These are phyloP conservation scores for Lactarius psammicola DNA, from an alignment of 768 basidiomycete genomes.

Conservation along the genomic window DNA sequence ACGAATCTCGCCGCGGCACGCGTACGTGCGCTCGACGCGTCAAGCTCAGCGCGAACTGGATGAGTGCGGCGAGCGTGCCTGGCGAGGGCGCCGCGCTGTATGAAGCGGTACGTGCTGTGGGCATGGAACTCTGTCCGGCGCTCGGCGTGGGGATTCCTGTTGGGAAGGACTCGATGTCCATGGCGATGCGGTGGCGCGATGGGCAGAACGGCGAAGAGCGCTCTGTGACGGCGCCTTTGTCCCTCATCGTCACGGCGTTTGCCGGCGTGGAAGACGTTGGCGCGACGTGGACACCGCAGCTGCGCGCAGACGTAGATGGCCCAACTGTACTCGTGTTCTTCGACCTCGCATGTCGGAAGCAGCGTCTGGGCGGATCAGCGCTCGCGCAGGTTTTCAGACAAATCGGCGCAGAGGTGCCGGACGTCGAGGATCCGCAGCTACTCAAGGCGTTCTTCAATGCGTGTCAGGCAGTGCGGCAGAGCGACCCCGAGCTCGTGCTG, in stretches of 20 bases:
- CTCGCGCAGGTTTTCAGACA: conserved; percentile 96
- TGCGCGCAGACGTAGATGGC: conserved; percentile 56
- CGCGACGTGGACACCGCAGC: conserved; percentile 90
- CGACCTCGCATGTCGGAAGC: conserved; percentile 80
- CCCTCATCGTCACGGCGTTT: conserved; percentile 94
- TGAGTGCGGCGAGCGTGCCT: conserved; percentile 89
- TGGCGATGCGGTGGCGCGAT: conserved; percentile 92
- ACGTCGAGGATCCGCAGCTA: conserved; percentile 74
- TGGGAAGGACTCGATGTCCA: conserved; percentile 99
- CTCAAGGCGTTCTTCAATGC: conserved; percentile 85
- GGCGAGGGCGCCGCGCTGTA: conserved; percentile 90
- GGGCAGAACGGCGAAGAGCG: conserved; percentile 56
- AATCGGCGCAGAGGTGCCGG: conserved; percentile 80
- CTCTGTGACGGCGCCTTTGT: conserved; percentile 88
- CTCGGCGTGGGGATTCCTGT: conserved; percentile 94
- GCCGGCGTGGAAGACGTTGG: conserved; percentile 77
- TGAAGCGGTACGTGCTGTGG: conserved; percentile 86
- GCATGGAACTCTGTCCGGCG: conserved; percentile 89
- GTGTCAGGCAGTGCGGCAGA: conserved; percentile 62
- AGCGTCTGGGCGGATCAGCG: conserved; percentile 88
- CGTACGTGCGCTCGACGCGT: conserved; percentile 64
- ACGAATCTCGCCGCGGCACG: conserved; percentile 87
- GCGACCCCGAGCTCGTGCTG: conserved; percentile 63
- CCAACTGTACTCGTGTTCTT: conserved; percentile 82
- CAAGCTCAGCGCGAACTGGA: conserved; percentile 99